Percentiles rank a stretch among this genome's conserved stretches.
phyloP scores from a whole-genome alignment of 1,284 basidiomycete genomes.

The Moesziomyces sp. region DNA sequence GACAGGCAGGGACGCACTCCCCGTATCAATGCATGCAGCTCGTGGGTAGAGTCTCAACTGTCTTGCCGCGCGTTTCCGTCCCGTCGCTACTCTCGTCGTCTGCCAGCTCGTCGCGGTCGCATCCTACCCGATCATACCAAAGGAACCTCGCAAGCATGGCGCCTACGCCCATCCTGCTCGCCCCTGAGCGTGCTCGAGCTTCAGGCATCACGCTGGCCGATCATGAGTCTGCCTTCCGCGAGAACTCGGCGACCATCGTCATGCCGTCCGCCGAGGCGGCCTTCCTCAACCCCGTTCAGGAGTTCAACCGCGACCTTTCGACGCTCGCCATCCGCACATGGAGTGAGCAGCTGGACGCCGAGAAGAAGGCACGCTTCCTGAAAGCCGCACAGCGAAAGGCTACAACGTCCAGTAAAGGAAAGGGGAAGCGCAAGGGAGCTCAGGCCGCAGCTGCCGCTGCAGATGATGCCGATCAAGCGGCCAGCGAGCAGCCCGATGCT shows the following conservation, averaged over 20 bases:
- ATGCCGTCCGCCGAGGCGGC: constrained; percentile 66
- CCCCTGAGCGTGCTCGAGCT: constrained; percentile 45
- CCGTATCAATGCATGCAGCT: constrained; percentile 26
- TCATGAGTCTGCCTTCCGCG: constrained; percentile 61
- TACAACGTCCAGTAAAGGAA: constrained; percentile 40
- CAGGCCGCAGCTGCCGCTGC: not conserved
- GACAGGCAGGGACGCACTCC: not conserved
- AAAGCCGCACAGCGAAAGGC: constrained; percentile 67
- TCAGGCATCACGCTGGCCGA: constrained; percentile 57
- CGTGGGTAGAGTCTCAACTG: constrained; percentile 16
- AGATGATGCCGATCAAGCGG: not conserved
- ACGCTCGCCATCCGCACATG: constrained; percentile 88
- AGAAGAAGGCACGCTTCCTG: constrained; percentile 76
- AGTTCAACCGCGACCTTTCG: constrained; percentile 95
- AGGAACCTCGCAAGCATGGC: constrained; percentile 50
- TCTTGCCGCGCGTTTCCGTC: constrained; percentile 3
- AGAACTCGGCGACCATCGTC: constrained; percentile 65
- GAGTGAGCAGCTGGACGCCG: constrained; percentile 79
- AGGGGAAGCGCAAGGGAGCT: constrained; percentile 29
- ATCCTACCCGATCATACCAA: not conserved
- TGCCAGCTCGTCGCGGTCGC: not conserved
- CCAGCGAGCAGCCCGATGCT: constrained; percentile 11
- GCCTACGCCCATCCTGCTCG: constrained; percentile 59
- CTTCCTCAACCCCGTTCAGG: constrained; percentile 98
- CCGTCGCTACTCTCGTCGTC: constrained; percentile 12